A percentile compares a stretch with the other conserved stretches of the same genome.
phyloP scores from a whole-genome alignment of 768 basidiomycete genomes.

The Amanita molliuscula region DNA sequence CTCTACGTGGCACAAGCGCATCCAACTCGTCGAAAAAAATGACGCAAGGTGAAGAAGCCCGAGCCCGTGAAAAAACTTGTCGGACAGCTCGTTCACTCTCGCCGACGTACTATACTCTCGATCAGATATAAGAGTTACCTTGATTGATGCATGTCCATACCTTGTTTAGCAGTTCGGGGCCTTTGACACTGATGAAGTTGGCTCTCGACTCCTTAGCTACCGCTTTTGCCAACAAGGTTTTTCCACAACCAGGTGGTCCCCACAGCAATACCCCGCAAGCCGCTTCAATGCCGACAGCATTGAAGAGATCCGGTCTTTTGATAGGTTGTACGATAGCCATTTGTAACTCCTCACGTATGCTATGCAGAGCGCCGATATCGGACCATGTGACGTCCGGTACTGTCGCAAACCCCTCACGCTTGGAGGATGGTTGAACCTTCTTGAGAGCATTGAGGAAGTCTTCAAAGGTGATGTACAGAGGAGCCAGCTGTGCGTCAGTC shows the following conservation, averaged over 20 bases:
- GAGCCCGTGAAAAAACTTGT: slow-evolving; percentile 88
- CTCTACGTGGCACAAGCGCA: slow-evolving; percentile 81
- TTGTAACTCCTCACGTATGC: slow-evolving; percentile 81
- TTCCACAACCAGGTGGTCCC: slow-evolving; percentile 98
- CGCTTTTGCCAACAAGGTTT: slow-evolving; percentile 95
- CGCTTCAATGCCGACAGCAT: slow-evolving; percentile 78
- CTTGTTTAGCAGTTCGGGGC: slow-evolving; percentile 95
- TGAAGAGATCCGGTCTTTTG: slow-evolving; percentile 80
- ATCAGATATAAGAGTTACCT: neutral
- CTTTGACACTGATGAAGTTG: slow-evolving; percentile 97
- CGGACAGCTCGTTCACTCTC: slow-evolving; percentile 94
- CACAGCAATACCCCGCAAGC: slow-evolving; percentile 94
- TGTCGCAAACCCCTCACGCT: slow-evolving; percentile 96
- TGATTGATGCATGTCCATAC: slow-evolving; percentile 26
- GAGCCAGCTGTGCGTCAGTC: slow-evolving; percentile 65
- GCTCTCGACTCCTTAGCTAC: slow-evolving; percentile 94
- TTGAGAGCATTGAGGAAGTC: slow-evolving; percentile 81
- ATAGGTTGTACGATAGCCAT: slow-evolving; percentile 99
- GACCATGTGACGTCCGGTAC: slow-evolving; percentile 94
- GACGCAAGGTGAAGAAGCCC: slow-evolving; percentile 89
- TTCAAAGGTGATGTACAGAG: slow-evolving; percentile 67
- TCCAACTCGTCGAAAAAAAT: slow-evolving; percentile 96
- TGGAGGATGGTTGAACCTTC: slow-evolving; percentile 90
- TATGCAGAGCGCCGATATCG: slow-evolving; percentile 88
- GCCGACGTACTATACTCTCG: slow-evolving; percentile 70